Base-by-base conservation (phyloP, 495 filamentous ascomycete species). In the Talaromyces nanjingensis region DNA sequence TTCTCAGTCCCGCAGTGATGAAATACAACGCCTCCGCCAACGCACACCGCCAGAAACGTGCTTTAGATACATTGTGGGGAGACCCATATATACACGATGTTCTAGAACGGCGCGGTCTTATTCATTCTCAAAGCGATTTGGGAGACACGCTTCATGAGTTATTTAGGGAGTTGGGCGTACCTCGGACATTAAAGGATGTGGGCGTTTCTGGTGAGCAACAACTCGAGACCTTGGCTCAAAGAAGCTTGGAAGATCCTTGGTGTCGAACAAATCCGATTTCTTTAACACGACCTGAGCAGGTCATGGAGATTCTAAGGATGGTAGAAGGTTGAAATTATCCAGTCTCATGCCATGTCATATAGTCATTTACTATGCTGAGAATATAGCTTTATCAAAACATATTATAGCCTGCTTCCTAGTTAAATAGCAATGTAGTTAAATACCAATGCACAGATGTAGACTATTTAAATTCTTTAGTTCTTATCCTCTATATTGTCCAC, bases 201-300 rank as follows among this genome's bases (percentile, higher is more conserved):
- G 55, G 55, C 16, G 55, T 59, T 33, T 31, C 55, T 33, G 55
- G 55, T 16, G 55, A 59, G 4, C 24, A 31, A 18, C 55, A 59
- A 33, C 55, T 59, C 55, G 18, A 59, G 27, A 33, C 55, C 55
- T 33, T 59, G 27, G 5, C 55, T 33, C 24, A 59, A 33, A 9
- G 24, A 33, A 59, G 55, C 12, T 59, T 59, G 55, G 55, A 59
- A 33, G 55, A 59, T 33, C 55, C 55, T 33, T 59, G 55, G 55
- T 59, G 55, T 59, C 55, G 55, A 59, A 59, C 55, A 33, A 59
- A 59, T 59, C 55, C 55, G 22, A 59, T 59, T 59, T 16, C 55
- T 31, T 59, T 59, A 33, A 59, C 55, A 29, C 4, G 55, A 33
- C 55, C 55, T 16, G 55, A 59, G 55, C 55, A 59, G 12, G 55